A percentile compares a stretch with the other conserved stretches of the same genome.
Evolutionary conservation across 2,329 filamentous ascomycete genomes (phyloP).

Genomic region (Fusarium nanum): DNA sequence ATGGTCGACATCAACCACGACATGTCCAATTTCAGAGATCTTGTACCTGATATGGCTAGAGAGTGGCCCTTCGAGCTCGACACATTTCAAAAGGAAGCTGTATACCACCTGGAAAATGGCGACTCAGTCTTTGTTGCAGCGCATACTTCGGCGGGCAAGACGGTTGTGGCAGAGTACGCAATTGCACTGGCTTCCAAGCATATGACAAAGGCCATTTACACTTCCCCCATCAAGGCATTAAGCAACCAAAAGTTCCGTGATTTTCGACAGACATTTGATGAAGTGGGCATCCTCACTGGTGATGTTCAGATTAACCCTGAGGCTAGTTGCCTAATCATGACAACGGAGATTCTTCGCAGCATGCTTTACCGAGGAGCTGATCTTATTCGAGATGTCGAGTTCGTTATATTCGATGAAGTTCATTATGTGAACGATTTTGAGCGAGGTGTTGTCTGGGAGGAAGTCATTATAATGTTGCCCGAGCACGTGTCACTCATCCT

Average conservation of each 20-base stretch:
- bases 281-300: constrained; percentile 95
- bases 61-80: constrained; percentile 98
- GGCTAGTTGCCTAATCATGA: constrained; percentile 99
- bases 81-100: constrained; percentile 97
- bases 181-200: constrained; percentile 97
- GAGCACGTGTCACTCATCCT: constrained; percentile 96
- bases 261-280: constrained; percentile 89
- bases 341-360: constrained; percentile 95
- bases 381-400: constrained; percentile 95
- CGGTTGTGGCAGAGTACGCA: constrained; percentile 96
- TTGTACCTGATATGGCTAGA: constrained; percentile 95
- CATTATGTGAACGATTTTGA: constrained; percentile 98
- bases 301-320: constrained; percentile 98
- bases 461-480: constrained; percentile 99
- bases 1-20: constrained; percentile 96
- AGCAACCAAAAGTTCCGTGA: constrained; percentile 99
- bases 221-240: constrained; percentile 96
- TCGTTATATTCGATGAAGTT: constrained; percentile 98
- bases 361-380: constrained; percentile 98
- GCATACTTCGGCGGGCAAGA: constrained; percentile 97
- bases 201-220: constrained; percentile 99
- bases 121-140: constrained; percentile 98
- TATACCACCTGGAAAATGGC: constrained; percentile 95
- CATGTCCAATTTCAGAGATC: constrained; percentile 91
- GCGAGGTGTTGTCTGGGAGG: constrained; percentile 97